Conservation (phyloP, 2,329 filamentous ascomycete species). For the Aspergillus spinulosporus region DNA sequence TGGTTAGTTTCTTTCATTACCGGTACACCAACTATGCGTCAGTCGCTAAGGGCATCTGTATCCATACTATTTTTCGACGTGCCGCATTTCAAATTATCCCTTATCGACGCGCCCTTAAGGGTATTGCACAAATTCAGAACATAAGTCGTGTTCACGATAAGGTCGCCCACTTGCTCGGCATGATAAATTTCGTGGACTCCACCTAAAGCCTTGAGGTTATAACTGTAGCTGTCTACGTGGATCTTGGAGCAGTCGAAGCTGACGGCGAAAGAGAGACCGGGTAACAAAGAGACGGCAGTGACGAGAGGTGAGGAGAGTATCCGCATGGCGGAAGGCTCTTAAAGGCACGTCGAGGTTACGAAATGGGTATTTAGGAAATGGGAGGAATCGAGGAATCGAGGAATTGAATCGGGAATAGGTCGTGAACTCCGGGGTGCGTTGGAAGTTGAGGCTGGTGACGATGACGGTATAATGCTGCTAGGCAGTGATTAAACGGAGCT, state of each 20-base stretch:
- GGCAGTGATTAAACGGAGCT: slow-evolving; percentile 14
- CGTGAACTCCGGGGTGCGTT: background rate
- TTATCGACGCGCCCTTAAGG: slow-evolving; percentile 30
- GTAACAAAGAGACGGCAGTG: slow-evolving; percentile 26
- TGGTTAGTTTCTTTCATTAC: background rate
- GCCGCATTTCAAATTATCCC: slow-evolving; percentile 32
- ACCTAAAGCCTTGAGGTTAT: slow-evolving; percentile 40
- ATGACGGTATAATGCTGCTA: slow-evolving; percentile 4
- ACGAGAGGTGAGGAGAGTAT: slow-evolving; percentile 32
- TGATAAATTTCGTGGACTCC: slow-evolving; percentile 41
- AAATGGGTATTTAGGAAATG: background rate
- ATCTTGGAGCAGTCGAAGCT: slow-evolving; percentile 43
- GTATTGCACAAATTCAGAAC: slow-evolving; percentile 39
- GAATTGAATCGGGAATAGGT: background rate
- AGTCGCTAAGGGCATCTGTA: background rate
- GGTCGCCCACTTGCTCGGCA: slow-evolving; percentile 29
- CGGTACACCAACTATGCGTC: background rate
- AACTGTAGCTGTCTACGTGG: slow-evolving; percentile 38
- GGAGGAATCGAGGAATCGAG: background rate
- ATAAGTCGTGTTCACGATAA: slow-evolving; percentile 38
- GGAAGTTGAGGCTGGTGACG: background rate
- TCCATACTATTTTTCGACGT: slow-evolving; percentile 38
- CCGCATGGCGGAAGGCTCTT: slow-evolving; percentile 31
- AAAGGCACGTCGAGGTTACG: background rate
- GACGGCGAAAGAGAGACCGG: slow-evolving; percentile 31